Base-by-base conservation (phyloP, 345 rosid species). In the Populus simonii region DNA sequence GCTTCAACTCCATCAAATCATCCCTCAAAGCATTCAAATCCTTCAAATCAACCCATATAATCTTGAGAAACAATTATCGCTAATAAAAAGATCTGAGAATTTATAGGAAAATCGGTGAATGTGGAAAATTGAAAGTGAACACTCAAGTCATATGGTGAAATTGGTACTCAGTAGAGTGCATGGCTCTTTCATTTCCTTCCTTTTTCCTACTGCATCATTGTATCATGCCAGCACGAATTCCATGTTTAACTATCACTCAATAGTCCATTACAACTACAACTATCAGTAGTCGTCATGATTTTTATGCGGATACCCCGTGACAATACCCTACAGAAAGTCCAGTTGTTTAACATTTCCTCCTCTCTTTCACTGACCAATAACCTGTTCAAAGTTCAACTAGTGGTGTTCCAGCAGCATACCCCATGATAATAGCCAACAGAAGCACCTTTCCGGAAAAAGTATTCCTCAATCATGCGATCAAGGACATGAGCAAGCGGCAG, bases 381-480 rank as follows among this genome's bases (percentile, higher is more conserved):
- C 25, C 20, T 47, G 53, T 49, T 20, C 36, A 4, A 25, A 18
- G 41, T 33, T 72, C 31, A 31, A 8, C 16, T 10, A 11, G 20
- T 11, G 63, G 66, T 66, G 51, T 15, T 49, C 35, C 51, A 71
- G 61, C 62, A 79, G 62, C 84, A 43, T 89, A 96, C 99, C 89
- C 98, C 99, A 75, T 96, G 98, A 80, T 91, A 96, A 82, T 88
- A 96, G 80, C 99, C 99, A 53, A 96, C 88, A 38, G 99, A 90
- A 82, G 99, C 99, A 53, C 99, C 99, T 80, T 85, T 96, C 53
- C 86, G 80, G 77, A 93, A 88, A 81, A 96, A 93, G 67, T 89
- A 92, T 85, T 96, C 98, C 80, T 96, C 98, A 65, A 91, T 89
- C 84, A 72, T 61, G 36, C 99, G 97, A 77, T 96, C 99, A 68